Evolutionary conservation across 1,139 yeast genomes (phyloP), one percentile per base, ranked within the genome.

Genomic region (Kodamaea derodonti): DNA sequence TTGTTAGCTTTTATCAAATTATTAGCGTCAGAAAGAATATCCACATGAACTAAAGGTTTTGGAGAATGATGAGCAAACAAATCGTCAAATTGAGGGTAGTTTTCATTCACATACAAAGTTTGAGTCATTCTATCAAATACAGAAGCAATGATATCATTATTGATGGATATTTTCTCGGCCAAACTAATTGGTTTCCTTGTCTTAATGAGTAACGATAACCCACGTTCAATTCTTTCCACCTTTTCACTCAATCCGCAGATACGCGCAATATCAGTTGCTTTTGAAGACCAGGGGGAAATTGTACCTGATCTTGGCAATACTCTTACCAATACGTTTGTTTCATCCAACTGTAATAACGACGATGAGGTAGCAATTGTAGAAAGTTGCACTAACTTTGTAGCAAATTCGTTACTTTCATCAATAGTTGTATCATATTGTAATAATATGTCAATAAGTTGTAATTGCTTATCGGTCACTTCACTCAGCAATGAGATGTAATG

Each of bases 211-310:
- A 92, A 65, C 6, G 94, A 80, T 45, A 83, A 51, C 39, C 98
- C 98, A 52, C 98, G 78, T 68, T 94, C 99, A 38, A 94, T 80
- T 49, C 98, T 76, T 52, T 79, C 84, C 30, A 92, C 72, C 40
- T 72, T 74, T 12, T 71, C 71, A 28, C 72, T 73, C 40, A 92
- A 72, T 5, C 97, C 97, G 65, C 97, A 87, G 34, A 85, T 95
- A 39, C 79, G 78, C 33, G 94, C 77, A 48, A 94, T 94, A 60
- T 92, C 92, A 30, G 98, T 90, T 24, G 99, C 99, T 65, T 94
- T 94, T 13, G 98, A 90, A 13, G 97, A 87, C 99, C 99, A 94
- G 23, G 98, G 98, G 17, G 97, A 90, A 46, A 92, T 88, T 16
- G 98, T 92, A 40, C 98, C 98, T 8, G 92, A 72, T 60, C 98